A percentile compares a stretch with the other conserved stretches of the same genome.
Evolutionary conservation across 768 basidiomycete species (phyloP).

Genomic region (Lactifluus hygrophoroides): DNA sequence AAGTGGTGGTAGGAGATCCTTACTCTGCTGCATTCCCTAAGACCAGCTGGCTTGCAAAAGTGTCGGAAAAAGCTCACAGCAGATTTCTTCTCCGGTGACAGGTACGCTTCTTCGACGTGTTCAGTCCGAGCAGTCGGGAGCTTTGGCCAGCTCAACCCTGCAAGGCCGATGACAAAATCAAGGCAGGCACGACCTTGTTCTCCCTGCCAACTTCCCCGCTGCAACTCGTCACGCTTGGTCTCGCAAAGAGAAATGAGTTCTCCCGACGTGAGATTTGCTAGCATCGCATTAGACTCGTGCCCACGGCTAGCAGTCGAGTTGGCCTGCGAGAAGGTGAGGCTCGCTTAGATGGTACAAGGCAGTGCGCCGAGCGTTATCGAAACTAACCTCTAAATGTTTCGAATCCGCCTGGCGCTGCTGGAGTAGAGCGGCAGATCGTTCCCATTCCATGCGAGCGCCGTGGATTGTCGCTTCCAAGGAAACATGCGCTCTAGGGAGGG

Average conservation of each 20-base stretch:
- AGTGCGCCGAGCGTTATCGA: not conserved
- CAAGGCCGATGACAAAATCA: constrained; percentile 25
- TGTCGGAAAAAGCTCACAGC: not conserved
- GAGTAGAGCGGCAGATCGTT: constrained; percentile 31
- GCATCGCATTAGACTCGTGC: not conserved
- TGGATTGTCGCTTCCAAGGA: constrained; percentile 28
- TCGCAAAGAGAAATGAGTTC: constrained; percentile 27
- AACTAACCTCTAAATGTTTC: constrained; percentile 21
- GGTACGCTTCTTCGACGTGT: not conserved
- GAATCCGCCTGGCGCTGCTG: constrained; percentile 30
- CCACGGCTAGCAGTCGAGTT: not conserved
- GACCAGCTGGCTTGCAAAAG: not conserved
- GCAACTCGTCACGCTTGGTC: constrained; percentile 27
- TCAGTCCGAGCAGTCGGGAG: not conserved
- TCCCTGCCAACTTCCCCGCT: constrained; percentile 25
- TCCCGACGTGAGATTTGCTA: not conserved
- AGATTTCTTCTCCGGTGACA: constrained; percentile 3
- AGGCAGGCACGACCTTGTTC: constrained; percentile 24
- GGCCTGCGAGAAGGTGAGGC: constrained; percentile 5
- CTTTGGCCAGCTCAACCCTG: constrained; percentile 23
- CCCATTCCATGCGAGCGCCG: constrained; percentile 30
- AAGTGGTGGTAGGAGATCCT: constrained; percentile 13
- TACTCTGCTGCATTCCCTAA: constrained; percentile 4
- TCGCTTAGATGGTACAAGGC: not conserved
- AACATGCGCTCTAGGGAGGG: constrained; percentile 31